A percentile compares a stretch with the other conserved stretches of the same genome.
These are phyloP conservation scores for Podila verticillata DNA, from an alignment of 192 early-diverging fungal species.

Conservation along the genomic window DNA sequence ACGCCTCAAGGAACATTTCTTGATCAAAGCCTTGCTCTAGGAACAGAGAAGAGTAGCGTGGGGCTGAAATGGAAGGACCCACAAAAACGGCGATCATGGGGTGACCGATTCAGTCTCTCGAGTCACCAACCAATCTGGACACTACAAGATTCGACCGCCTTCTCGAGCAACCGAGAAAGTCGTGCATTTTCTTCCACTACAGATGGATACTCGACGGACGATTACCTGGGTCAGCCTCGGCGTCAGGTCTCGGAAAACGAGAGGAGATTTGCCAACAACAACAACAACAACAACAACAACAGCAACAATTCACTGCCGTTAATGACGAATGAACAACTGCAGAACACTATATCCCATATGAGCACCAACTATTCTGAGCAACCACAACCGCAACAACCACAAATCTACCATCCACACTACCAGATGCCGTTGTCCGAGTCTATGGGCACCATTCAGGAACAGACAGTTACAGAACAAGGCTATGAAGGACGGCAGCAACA, in stretches of 20 bases:
- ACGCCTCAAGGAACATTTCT: neutral
- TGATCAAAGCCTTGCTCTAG: neutral
- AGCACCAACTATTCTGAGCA: neutral
- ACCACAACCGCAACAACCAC: neutral
- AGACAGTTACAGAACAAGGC: neutral
- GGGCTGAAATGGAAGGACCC: neutral
- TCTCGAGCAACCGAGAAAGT: neutral
- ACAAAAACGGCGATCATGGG: neutral
- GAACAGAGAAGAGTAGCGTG: neutral
- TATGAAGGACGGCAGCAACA: neutral
- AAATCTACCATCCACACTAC: neutral
- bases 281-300: too few relatives aligned
- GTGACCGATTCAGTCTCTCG: neutral
- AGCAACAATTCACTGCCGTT: too few relatives aligned
- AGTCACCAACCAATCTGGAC: neutral
- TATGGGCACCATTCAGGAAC: neutral
- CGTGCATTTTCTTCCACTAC: neutral
- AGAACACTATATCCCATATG: too few relatives aligned
- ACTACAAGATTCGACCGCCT: neutral
- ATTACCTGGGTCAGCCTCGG: neutral
- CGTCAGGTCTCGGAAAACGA: neutral
- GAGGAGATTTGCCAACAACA: neutral
- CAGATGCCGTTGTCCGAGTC: neutral
- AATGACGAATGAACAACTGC: too few relatives aligned
- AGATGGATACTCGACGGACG: neutral